Conservation (phyloP, 306 rosid species). For the Comarum palustre region DNA sequence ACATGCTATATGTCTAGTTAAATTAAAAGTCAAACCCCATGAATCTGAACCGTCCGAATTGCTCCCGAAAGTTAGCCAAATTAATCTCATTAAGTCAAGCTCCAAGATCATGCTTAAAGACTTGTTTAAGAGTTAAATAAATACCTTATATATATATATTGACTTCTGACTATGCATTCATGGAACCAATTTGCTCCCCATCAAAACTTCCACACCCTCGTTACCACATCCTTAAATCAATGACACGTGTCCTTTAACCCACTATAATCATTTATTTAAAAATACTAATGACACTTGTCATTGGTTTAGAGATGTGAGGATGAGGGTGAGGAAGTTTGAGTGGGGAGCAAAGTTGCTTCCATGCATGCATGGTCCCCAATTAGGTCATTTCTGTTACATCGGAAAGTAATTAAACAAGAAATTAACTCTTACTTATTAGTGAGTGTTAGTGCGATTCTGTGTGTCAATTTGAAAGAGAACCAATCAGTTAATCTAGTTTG, state of each 20-base stretch:
- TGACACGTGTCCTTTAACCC: no score
- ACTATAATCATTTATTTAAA: no score
- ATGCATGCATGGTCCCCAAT: constrained; percentile 29
- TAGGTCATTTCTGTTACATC: constrained; percentile 27
- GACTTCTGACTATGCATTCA: constrained; percentile 45
- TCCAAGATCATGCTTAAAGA: constrained; percentile 52
- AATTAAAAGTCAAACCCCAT: constrained; percentile 41
- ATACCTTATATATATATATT: constrained; percentile 25
- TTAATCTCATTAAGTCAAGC: constrained; percentile 44
- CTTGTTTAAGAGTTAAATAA: constrained; percentile 29
- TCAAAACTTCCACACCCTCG: no score
- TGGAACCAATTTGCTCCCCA: no score
- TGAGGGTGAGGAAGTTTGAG: no score
- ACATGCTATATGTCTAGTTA: constrained; percentile 6
- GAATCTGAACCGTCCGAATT: constrained; percentile 39
- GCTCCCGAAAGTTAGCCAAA: constrained; percentile 28
- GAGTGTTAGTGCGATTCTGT: background rate
- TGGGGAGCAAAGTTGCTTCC: no score
- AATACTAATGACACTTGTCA: no score
- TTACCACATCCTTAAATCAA: no score
- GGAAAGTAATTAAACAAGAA: constrained; percentile 13
- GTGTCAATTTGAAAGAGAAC: constrained; percentile 16
- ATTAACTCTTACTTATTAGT: background rate
- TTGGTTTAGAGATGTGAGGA: no score
- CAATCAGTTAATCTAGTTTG: constrained; percentile 30